Conservation (phyloP, 164 flowering plant species). For the Aristolochia fimbriata region DNA sequence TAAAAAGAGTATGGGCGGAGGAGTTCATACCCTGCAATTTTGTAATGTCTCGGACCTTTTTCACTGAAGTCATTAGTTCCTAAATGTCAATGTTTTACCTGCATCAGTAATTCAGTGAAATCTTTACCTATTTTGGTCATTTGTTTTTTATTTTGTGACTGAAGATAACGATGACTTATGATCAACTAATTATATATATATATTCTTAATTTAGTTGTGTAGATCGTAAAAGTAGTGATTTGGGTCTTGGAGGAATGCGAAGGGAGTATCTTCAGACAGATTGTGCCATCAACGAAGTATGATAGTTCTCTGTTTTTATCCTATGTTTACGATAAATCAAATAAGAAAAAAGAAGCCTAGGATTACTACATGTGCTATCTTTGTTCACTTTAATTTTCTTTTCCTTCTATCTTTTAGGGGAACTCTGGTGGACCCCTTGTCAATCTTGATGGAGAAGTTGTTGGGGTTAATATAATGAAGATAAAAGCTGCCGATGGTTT, state of each 20-base stretch:
- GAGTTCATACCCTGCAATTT: too few relatives aligned
- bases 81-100: too few relatives aligned
- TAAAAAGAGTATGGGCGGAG: too few relatives aligned
- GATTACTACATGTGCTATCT: neutral
- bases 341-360: too few relatives aligned
- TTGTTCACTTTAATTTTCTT: neutral
- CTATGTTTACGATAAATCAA: too few relatives aligned
- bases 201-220: slow-evolving; percentile 48
- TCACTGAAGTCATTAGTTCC: too few relatives aligned
- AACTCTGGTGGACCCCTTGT: slow-evolving; percentile 96
- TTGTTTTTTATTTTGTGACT: too few relatives aligned
- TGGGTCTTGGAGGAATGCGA: slow-evolving; percentile 84
- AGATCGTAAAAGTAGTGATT: slow-evolving; percentile 91
- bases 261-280: slow-evolving; percentile 92
- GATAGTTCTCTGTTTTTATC: neutral
- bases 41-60: too few relatives aligned
- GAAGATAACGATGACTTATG: too few relatives aligned
- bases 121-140: too few relatives aligned
- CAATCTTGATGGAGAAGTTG: slow-evolving; percentile 85
- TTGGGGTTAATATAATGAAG: slow-evolving; percentile 84
- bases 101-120: too few relatives aligned
- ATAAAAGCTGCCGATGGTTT: slow-evolving; percentile 67
- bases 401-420: slow-evolving; percentile 36
- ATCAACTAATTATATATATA: neutral
- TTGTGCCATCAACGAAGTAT: slow-evolving; percentile 85